Evolutionary conservation across 2,329 filamentous ascomycete genomes (phyloP), one percentile per base, ranked within the genome.

Genomic region (Aureobasidium sp.): DNA sequence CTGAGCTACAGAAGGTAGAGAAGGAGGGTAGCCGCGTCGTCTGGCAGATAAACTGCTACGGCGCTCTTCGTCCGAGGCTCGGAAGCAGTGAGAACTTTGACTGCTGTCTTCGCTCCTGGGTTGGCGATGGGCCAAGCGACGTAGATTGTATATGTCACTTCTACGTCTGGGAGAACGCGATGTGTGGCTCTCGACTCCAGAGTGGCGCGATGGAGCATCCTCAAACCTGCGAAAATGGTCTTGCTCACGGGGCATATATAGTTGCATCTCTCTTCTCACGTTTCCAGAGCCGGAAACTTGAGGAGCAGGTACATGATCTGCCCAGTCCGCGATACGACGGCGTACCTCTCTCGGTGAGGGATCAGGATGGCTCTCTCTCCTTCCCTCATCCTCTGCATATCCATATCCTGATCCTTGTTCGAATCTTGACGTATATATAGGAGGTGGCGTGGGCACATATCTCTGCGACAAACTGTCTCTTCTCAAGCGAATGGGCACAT

Each of bases 371-470:
- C 25, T 27, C n/a, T 8, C 9, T 38, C 54, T 23, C 8, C 18
- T 43, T 27, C 13, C 25, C 16, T 58, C 25, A 10, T 25, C 40
- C 23, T 27, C 51, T 23, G 20, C 13, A 23, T 45, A 45, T 45
- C 42, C 42, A 45, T 45, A 45, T 20, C 25, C 54, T 8, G 54
- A 58, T 18, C 9, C 10, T 31, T 45, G 27, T 2, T n/a, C 16
- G 20, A 23, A 40, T 33, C 38, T 40, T n/a, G 25, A 23, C 6
- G 54, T 5, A 33, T n/a, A 13, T 4, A 27, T 25, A 43, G 38
- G 38, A 20, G 55, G 42, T 10, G 55, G 55, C 23, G 55, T 59
- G 11, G 55, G 40, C 4, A 36, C 13, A n/a, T 59, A 59, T 59
- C 55, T 33, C 2, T 59, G 40, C 13, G 40, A 27, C 29, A 59